Evolutionary conservation across 805 yeast genomes (phyloP), one percentile per base, ranked within the genome.

Genomic region (Yarrowia sp.): DNA sequence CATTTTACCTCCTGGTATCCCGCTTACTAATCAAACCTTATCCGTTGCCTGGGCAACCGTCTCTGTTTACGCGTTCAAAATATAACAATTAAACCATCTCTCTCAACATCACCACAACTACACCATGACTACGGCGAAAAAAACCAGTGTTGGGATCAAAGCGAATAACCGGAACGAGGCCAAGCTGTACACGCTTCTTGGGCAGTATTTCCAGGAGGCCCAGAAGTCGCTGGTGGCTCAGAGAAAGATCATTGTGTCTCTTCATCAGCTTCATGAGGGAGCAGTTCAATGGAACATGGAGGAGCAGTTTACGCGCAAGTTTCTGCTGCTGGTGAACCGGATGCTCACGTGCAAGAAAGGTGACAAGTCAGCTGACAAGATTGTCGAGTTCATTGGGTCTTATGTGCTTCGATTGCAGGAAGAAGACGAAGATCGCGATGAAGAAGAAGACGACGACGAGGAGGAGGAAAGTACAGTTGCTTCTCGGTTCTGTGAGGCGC

Each of bases 201-300:
- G 90, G 0, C 86, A 84, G 68, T 86, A 87, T 3, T 92, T 92
- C 74, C 94, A 90, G 73, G 94, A 88, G 68, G 90, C 95, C 0
- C 98, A 92, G 74, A 70, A 78, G 24, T 82, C 91, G 1, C 81
- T 87, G 39, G 88, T 93, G 0, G 88, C 93, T 1, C 97, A 92
- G 76, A 81, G 90, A 56, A 89, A 90, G 73, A 87, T 90, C 68
- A 85, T 88, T 8, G 84, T 86, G 10, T 82, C 89, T 7, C 74
- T 92, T 73, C 84, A 83, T 8, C 68, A 55, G 53, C 79, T 91
- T 15, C 89, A 88, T 68, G 71, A 79, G 15, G 83, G 85, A 71
- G 85, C 95, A 1, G 76, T 80, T 12, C 81, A 81, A 7, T 77
- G 86, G 42, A 86, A 81, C 1, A 76, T 79, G 55, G 87, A 85